Conservation (phyloP, 345 rosid genomes). For the Cardamine occulta region DNA sequence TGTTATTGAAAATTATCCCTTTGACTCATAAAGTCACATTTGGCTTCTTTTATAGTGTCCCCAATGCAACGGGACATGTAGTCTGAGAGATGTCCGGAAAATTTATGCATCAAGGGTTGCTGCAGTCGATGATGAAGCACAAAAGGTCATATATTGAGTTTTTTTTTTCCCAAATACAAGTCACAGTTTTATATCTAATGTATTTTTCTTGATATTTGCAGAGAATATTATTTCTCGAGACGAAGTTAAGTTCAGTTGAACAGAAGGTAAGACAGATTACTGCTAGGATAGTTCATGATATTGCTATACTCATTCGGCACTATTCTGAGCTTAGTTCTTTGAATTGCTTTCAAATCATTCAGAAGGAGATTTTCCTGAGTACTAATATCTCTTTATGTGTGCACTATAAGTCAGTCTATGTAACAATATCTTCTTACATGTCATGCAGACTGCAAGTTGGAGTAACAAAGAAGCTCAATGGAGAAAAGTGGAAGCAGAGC, state of each 20-base stretch:
- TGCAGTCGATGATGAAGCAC: slow-evolving; percentile 77
- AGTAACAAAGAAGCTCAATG: slow-evolving; percentile 57
- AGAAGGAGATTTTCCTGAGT: neutral
- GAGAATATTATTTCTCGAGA: slow-evolving; percentile 70
- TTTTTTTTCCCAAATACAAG: neutral
- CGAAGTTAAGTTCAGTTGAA: slow-evolving; percentile 61
- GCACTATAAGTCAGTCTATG: neutral
- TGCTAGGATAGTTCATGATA: neutral
- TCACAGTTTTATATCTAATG: slow-evolving; percentile 13
- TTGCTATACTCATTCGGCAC: neutral
- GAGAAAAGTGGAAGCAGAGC: slow-evolving; percentile 54
- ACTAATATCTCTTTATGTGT: neutral
- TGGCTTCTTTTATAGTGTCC: slow-evolving; percentile 63
- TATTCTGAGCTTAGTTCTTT: slow-evolving; percentile 12
- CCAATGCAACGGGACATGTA: slow-evolving; percentile 69
- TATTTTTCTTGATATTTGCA: slow-evolving; percentile 27
- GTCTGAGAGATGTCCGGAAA: slow-evolving; percentile 67
- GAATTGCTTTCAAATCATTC: neutral
- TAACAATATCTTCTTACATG: slow-evolving; percentile 14
- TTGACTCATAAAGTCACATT: neutral
- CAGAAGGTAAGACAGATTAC: slow-evolving; percentile 54
- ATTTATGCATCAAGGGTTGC: slow-evolving; percentile 73
- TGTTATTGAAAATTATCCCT: neutral
- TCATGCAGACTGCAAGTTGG: slow-evolving; percentile 51
- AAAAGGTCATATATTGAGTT: slow-evolving; percentile 51